Conservation (phyloP, 495 filamentous ascomycete genomes). For the Hypoxylon perforatum region DNA sequence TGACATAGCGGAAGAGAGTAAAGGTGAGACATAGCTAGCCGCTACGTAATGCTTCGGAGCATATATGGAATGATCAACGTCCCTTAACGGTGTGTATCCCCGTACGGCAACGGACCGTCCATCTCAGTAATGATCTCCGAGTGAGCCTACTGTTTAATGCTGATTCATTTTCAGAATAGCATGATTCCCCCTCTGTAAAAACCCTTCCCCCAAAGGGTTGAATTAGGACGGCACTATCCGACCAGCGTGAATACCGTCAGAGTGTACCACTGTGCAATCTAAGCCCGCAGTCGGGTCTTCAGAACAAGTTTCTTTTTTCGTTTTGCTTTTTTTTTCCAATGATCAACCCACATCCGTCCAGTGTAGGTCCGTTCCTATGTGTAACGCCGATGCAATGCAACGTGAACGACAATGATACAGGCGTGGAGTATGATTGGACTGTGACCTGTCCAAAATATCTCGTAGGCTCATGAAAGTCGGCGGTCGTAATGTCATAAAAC, state of each 20-base stretch:
- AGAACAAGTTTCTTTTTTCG: conserved; percentile 33
- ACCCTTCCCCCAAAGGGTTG: conserved; percentile 24
- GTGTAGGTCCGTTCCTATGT: conserved; percentile 50
- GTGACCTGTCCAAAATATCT: conserved; percentile 14
- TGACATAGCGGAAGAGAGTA: background rate
- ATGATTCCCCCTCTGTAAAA: conserved; percentile 22
- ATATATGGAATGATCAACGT: background rate
- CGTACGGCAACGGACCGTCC: background rate
- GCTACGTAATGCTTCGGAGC: background rate
- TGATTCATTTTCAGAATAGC: conserved; percentile 22
- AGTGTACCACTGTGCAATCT: conserved; percentile 49
- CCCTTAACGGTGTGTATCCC: background rate
- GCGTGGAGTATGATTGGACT: conserved; percentile 7
- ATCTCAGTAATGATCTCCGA: background rate
- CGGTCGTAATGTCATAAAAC: conserved; percentile 64
- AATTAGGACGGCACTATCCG: conserved; percentile 66
- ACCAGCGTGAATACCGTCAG: conserved; percentile 70
- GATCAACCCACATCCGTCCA: conserved; percentile 38
- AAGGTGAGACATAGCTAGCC: background rate
- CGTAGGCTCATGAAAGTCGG: conserved; percentile 28
- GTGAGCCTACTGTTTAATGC: conserved; percentile 6
- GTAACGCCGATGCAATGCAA: conserved; percentile 69
- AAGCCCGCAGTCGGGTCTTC: conserved; percentile 33
- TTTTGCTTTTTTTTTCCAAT: conserved; percentile 32
- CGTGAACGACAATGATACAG: conserved; percentile 53